Conservation (phyloP, 805 yeast genomes). For the Wickerhamomyces bisporus region DNA sequence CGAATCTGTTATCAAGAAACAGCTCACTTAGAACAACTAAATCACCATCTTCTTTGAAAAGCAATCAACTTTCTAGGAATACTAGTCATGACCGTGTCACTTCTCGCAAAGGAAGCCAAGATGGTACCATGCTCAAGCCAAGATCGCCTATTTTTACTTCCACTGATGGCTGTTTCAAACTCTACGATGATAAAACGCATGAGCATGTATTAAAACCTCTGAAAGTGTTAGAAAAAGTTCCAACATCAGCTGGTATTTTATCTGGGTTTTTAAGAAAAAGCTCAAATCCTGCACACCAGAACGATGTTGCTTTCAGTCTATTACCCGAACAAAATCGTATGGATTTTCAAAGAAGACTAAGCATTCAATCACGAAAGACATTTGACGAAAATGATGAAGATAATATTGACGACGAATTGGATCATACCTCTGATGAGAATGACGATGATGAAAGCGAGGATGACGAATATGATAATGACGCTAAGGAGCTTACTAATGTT, state of each 20-base stretch:
- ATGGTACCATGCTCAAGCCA: not conserved
- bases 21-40: not conserved
- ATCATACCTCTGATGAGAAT: slow-evolving; percentile 2
- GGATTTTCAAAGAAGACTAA: slow-evolving; percentile 24
- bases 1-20: not conserved
- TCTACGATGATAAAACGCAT: slow-evolving; percentile 21
- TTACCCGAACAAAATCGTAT: slow-evolving; percentile 25
- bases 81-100: not conserved
- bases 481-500: too few species aligned
- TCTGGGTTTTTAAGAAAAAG: slow-evolving; percentile 20
- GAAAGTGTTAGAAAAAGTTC: slow-evolving; percentile 21
- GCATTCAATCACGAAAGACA: slow-evolving; percentile 23
- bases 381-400: slow-evolving; percentile 15
- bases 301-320: slow-evolving; percentile 22
- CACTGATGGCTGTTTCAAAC: slow-evolving; percentile 13
- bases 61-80: too few species aligned
- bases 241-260: slow-evolving; percentile 16
- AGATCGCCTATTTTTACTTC: not conserved
- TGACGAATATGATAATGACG: not conserved
- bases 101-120: not conserved
- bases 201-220: slow-evolving; percentile 19
- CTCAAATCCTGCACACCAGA: slow-evolving; percentile 5
- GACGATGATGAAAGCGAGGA: slow-evolving; percentile 9
- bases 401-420: slow-evolving; percentile 4
- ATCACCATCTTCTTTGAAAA: not conserved